These are phyloP conservation scores for Heliamphora exappendiculata DNA, from an alignment of 148 eudicot species.

Conservation along the genomic window DNA sequence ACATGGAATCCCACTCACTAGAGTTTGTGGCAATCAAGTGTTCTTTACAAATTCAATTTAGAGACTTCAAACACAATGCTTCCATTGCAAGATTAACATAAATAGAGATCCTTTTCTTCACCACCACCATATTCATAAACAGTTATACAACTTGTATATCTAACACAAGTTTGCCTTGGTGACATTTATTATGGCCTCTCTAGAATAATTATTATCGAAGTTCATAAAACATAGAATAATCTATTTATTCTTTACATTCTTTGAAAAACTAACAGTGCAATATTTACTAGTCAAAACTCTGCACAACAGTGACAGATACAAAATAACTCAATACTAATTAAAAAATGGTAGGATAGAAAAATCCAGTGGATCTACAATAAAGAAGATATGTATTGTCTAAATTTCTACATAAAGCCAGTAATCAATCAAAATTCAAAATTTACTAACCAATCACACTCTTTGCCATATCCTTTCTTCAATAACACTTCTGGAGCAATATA, in stretches of 20 bases:
- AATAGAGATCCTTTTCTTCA: neutral
- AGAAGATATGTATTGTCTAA: neutral
- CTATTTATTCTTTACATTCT: neutral
- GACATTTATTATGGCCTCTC: neutral
- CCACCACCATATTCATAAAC: neutral
- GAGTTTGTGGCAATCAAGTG: neutral
- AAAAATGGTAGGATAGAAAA: neutral
- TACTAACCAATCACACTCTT: slow-evolving; percentile 72
- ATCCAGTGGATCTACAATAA: neutral
- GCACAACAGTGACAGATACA: neutral
- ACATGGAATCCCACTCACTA: neutral
- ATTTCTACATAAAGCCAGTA: neutral
- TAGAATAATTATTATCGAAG: neutral
- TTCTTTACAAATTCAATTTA: neutral
- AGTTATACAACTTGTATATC: neutral
- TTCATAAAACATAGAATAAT: neutral
- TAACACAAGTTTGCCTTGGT: neutral
- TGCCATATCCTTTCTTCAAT: slow-evolving; percentile 53
- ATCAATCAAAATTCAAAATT: neutral
- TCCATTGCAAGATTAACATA: neutral
- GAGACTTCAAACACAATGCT: neutral
- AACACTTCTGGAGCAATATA: slow-evolving; percentile 74
- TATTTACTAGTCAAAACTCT: neutral
- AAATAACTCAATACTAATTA: neutral
- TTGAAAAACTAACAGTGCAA: neutral